A percentile compares a stretch with the other conserved stretches of the same genome.
phyloP scores from a whole-genome alignment of 768 basidiomycete species.

The Pisolithus sp. region DNA sequence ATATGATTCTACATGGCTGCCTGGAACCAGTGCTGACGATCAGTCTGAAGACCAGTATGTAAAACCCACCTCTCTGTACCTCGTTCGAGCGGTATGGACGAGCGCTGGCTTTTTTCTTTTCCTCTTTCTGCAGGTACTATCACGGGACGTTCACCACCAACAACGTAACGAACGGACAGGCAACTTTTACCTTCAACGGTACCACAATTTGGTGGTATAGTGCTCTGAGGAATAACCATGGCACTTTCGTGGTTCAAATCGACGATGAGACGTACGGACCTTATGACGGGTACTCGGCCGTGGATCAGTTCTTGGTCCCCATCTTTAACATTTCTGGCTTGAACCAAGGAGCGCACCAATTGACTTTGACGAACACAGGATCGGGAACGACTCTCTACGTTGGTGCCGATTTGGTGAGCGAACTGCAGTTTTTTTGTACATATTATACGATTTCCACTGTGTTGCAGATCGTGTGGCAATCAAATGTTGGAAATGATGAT shows the following conservation, averaged over 20 bases:
- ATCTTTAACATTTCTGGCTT: slow-evolving; percentile 35
- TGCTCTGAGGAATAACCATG: slow-evolving; percentile 42
- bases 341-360: slow-evolving; percentile 29
- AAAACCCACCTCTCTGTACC: neutral
- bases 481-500: slow-evolving; percentile 13
- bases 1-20: slow-evolving; percentile 20
- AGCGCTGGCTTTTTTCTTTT: neutral
- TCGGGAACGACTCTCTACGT: slow-evolving; percentile 25
- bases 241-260: slow-evolving; percentile 36
- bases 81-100: neutral
- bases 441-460: neutral
- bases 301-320: slow-evolving; percentile 31
- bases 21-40: slow-evolving; percentile 12
- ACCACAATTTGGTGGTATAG: slow-evolving; percentile 45
- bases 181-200: slow-evolving; percentile 43
- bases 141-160: slow-evolving; percentile 36
- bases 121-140: slow-evolving; percentile 27
- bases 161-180: slow-evolving; percentile 25
- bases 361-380: slow-evolving; percentile 29
- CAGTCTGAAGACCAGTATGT: slow-evolving; percentile 11
- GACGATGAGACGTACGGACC: slow-evolving; percentile 28
- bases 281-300: slow-evolving; percentile 24
- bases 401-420: slow-evolving; percentile 42
- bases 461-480: slow-evolving; percentile 22
- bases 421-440: neutral